Evolutionary conservation across 345 rosid species (phyloP), one percentile per base, ranked within the genome.

Genomic region (Ceriops decandra): DNA sequence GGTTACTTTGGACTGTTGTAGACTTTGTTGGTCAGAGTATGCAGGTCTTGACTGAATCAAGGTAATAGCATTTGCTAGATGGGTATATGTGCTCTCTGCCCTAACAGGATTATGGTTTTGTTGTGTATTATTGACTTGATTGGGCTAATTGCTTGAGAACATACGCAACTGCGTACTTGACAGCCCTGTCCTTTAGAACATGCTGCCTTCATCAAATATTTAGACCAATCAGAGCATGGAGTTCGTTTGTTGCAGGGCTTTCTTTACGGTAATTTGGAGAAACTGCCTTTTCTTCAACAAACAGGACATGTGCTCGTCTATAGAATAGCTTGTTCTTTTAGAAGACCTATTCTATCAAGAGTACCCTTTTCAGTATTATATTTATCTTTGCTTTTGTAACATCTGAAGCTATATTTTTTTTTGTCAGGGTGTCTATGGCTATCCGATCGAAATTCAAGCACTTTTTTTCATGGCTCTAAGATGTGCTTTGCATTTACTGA

Each of bases 401-500:
- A 24, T 68, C 64, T 19, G 85, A 80, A 0, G 87, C 36, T 42
- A 24, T 33, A 33, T 33, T 70, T 79, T 64, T 6, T 42, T n/a
- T 69, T 74, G 16, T 19, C 74, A 95, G 97, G 96, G 93, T 75
- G 96, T 95, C 60, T 95, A 95, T 74, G 99, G 99, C 51, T 89
- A 95, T 80, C 99, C 97, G 6, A 89, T 93, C 24, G 97, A 95
- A 82, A 95, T 95, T 60, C 99, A 91, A 81, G 88, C 96, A 46
- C 96, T 91, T 54, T 91, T 95, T 88, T 91, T 95, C 78, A 87
- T 89, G 99, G 85, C 96, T 30, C 79, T 91, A 66, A 83, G 96
- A 61, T 91, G 96, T 76, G 96, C 99, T 66, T 77, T 85, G 81
- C 76, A 83, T 63, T 72, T 95, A 52, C 89, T 95, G 27, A 91